Conservation (phyloP, 2,329 filamentous ascomycete species). For the Diaporthe helianthi region DNA sequence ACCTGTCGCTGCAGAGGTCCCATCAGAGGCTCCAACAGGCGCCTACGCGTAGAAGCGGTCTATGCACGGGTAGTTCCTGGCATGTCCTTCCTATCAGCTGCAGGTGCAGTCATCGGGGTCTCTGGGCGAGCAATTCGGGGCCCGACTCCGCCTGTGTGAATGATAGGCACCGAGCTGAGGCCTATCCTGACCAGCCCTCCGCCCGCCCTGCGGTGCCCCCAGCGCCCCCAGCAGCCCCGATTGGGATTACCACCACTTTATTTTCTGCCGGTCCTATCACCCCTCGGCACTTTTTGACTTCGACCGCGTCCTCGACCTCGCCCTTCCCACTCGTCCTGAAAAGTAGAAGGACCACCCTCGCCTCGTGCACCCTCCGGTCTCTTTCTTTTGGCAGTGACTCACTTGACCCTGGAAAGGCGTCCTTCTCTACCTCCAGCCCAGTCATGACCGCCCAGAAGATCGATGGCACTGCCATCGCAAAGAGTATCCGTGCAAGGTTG, state of each 20-base stretch:
- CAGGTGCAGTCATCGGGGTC: slow-evolving; percentile 3
- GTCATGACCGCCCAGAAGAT: slow-evolving; percentile 90
- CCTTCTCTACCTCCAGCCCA: slow-evolving; percentile 57
- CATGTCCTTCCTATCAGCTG: slow-evolving; percentile 10
- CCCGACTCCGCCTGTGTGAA: slow-evolving; percentile 7
- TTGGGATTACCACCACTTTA: slow-evolving; percentile 19
- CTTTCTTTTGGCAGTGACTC: slow-evolving; percentile 18
- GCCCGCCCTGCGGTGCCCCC: slow-evolving; percentile 4
- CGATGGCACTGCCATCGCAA: slow-evolving; percentile 94
- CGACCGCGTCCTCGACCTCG: neutral
- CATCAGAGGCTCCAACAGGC: neutral
- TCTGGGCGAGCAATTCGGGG: slow-evolving; percentile 10
- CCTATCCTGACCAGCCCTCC: slow-evolving; percentile 2
- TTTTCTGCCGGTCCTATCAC: slow-evolving; percentile 26
- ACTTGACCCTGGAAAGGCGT: slow-evolving; percentile 24
- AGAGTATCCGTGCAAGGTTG: slow-evolving; percentile 84
- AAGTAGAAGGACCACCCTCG: neutral
- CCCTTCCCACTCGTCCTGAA: neutral
- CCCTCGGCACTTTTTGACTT: neutral
- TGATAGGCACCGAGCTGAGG: slow-evolving; percentile 3
- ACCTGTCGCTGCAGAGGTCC: slow-evolving; percentile 11
- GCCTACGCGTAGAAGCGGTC: slow-evolving; percentile 10
- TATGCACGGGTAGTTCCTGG: slow-evolving; percentile 16
- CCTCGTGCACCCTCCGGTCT: slow-evolving; percentile 5
- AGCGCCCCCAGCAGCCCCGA: slow-evolving; percentile 20